phyloP scores from a whole-genome alignment of 306 rosid species.

The Castanopsis chinensis region DNA sequence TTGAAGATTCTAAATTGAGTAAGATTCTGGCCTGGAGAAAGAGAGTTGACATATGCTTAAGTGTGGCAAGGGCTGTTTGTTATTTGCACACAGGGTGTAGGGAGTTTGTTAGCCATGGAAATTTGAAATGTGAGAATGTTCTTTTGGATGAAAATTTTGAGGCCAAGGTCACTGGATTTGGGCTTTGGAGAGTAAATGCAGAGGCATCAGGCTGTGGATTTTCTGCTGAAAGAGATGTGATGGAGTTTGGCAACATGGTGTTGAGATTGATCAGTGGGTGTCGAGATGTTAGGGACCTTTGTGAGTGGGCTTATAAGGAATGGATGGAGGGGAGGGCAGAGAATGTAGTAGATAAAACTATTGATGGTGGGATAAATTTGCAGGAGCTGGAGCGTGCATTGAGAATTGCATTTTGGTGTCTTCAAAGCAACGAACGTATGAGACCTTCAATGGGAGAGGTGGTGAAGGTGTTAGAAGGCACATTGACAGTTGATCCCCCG shows the following conservation, averaged over 20 bases:
- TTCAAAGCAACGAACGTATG: constrained; percentile 53
- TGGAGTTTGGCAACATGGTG: constrained; percentile 66
- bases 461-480: constrained; percentile 74
- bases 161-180: constrained; percentile 65
- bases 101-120: constrained; percentile 77
- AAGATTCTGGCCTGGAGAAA: constrained; percentile 71
- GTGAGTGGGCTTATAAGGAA: constrained; percentile 60
- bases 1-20: constrained; percentile 50
- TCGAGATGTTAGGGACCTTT: constrained; percentile 33
- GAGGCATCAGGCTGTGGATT: constrained; percentile 34
- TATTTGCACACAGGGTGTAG: constrained; percentile 78
- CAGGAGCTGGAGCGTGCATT: constrained; percentile 60
- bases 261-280: constrained; percentile 52
- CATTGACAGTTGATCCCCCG: constrained; percentile 63
- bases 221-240: constrained; percentile 65
- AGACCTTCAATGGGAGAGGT: constrained; percentile 80
- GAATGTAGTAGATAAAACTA: constrained; percentile 54
- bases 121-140: constrained; percentile 58
- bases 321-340: constrained; percentile 50
- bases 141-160: constrained; percentile 56
- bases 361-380: constrained; percentile 32
- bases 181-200: constrained; percentile 45
- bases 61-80: constrained; percentile 64
- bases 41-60: constrained; percentile 62
- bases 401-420: constrained; percentile 81